Conservation (phyloP, 371 early-diverging fungal genomes). For the Circinella umbellata region DNA sequence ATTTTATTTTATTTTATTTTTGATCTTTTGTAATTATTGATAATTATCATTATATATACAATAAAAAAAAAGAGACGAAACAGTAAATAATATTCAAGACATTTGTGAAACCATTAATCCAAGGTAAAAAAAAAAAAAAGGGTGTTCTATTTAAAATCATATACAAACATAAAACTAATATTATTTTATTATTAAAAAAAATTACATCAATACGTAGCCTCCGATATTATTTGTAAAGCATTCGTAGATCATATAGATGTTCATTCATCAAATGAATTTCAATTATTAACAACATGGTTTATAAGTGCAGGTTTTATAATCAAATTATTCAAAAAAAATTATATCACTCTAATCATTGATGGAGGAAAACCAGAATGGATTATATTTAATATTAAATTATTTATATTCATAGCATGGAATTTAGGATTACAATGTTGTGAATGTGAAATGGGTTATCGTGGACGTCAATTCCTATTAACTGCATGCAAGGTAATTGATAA, state of each 20-base stretch:
- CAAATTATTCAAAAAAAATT: too few relatives aligned
- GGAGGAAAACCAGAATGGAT: too few relatives aligned
- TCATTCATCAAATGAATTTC: background rate
- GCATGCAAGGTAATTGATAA: constrained; percentile 12
- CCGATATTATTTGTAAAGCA: background rate
- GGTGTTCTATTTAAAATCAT: background rate
- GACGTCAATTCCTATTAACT: constrained; percentile 7
- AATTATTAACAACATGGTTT: constrained; percentile 6
- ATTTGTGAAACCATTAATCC: constrained; percentile 3
- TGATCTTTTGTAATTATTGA: background rate
- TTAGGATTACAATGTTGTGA: constrained; percentile 19
- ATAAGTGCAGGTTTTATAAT: constrained; percentile 13
- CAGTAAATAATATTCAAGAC: background rate
- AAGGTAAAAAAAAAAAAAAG: background rate
- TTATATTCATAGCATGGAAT: constrained; percentile 20
- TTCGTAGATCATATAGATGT: background rate
- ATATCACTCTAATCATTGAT: too few relatives aligned
- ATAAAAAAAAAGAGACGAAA: background rate
- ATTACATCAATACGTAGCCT: background rate
- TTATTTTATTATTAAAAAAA: too few relatives aligned
- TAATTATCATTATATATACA: too few relatives aligned
- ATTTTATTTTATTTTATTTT: too few relatives aligned
- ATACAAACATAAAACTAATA: too few relatives aligned
- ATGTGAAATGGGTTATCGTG: background rate
- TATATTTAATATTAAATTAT: too few relatives aligned